Evolutionary conservation across 768 basidiomycete genomes (phyloP).

Genomic region (Paxillus ammoniavirescens): DNA sequence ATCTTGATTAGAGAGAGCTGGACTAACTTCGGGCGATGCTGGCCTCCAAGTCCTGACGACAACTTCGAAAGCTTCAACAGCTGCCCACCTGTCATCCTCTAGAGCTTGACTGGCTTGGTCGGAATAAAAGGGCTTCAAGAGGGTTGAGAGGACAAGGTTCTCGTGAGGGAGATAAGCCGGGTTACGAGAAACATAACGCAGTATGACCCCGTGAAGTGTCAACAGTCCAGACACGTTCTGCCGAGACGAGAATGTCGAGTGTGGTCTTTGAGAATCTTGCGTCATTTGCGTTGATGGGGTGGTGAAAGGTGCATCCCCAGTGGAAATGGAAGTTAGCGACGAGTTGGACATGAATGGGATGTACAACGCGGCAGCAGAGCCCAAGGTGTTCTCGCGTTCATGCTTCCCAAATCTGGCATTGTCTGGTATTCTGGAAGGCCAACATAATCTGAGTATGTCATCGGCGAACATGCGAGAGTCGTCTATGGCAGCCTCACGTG

Average conservation of each 20-base stretch:
- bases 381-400: conserved; percentile 29
- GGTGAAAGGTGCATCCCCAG: conserved; percentile 14
- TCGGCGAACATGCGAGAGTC: conserved; percentile 50
- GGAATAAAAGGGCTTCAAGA: conserved; percentile 55
- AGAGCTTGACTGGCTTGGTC: conserved; percentile 31
- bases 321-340: conserved; percentile 18
- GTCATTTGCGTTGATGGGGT: conserved; percentile 20
- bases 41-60: conserved; percentile 55
- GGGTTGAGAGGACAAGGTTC: conserved; percentile 52
- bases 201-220: conserved; percentile 44
- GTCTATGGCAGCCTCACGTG: conserved; percentile 47
- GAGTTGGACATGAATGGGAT: conserved; percentile 42
- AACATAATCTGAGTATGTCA: conserved; percentile 57
- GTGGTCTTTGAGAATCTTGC: conserved; percentile 42
- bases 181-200: conserved; percentile 37
- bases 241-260: conserved; percentile 37
- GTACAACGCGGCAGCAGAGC: conserved; percentile 32
- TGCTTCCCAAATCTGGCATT: conserved; percentile 15
- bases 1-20: background rate
- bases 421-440: conserved; percentile 50
- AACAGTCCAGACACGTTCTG: conserved; percentile 39
- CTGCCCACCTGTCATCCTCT: conserved; percentile 53
- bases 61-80: conserved; percentile 63
- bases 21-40: conserved; percentile 51
- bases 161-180: conserved; percentile 53